Evolutionary conservation across 2,329 filamentous ascomycete species (phyloP).

Genomic region (Talaromyces sp.): DNA sequence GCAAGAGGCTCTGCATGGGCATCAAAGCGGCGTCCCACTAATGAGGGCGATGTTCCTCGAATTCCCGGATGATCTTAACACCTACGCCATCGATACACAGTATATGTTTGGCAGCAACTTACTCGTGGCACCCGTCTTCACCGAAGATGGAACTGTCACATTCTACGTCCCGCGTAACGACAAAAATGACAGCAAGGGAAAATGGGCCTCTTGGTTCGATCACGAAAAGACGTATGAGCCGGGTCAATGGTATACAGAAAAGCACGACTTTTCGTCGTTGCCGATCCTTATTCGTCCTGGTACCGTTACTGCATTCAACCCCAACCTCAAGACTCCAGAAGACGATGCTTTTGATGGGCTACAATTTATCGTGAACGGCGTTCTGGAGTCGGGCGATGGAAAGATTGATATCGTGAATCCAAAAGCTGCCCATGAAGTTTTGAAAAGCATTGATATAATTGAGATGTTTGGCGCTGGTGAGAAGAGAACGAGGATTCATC

Average conservation of each 20-base stretch:
- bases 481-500: background rate
- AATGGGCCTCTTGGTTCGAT: slow-evolving; percentile 48
- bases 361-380: slow-evolving; percentile 13
- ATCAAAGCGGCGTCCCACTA: slow-evolving; percentile 56
- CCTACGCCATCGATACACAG: slow-evolving; percentile 65
- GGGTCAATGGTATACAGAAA: slow-evolving; percentile 57
- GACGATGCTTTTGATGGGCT: slow-evolving; percentile 15
- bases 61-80: slow-evolving; percentile 66
- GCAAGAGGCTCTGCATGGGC: slow-evolving; percentile 49
- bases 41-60: slow-evolving; percentile 66
- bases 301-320: slow-evolving; percentile 14
- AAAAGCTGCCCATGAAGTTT: slow-evolving; percentile 39
- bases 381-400: background rate
- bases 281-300: slow-evolving; percentile 57
- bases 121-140: slow-evolving; percentile 62
- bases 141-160: slow-evolving; percentile 59
- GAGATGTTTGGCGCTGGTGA: background rate
- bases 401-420: slow-evolving; percentile 16
- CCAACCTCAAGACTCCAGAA: slow-evolving; percentile 9
- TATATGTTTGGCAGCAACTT: slow-evolving; percentile 68
- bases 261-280: slow-evolving; percentile 56
- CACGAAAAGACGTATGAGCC: slow-evolving; percentile 38
- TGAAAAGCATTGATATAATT: slow-evolving; percentile 29
- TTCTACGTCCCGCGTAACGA: slow-evolving; percentile 58
- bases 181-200: slow-evolving; percentile 50